Evolutionary conservation across 768 basidiomycete genomes (phyloP).

Genomic region (Tricholoma furcatifolium): DNA sequence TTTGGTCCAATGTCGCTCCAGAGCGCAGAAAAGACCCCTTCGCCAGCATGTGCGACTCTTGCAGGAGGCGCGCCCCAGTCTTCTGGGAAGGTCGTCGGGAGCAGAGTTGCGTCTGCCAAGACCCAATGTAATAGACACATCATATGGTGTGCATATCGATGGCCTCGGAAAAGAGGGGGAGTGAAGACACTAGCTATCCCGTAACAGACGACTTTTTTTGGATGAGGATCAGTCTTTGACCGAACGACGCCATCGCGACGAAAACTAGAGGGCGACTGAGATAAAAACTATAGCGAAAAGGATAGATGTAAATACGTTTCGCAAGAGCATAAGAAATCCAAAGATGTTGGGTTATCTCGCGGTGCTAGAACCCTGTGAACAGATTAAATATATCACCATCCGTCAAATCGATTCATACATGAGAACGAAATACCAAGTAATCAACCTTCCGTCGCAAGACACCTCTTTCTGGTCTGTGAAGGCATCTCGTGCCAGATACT

Average conservation of each 20-base stretch:
- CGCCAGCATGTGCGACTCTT: conserved; percentile 29
- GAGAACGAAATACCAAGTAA: conserved; percentile 3
- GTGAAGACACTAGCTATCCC: conserved; percentile 60
- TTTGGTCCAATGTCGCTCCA: conserved; percentile 51
- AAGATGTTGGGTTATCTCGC: conserved; percentile 43
- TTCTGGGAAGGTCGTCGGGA: conserved; percentile 25
- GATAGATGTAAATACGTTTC: conserved; percentile 48
- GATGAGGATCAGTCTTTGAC: conserved; percentile 7
- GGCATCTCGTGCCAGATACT: conserved; percentile 43
- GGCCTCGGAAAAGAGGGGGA: conserved; percentile 43
- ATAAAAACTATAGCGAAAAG: background rate
- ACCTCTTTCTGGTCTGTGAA: conserved; percentile 41
- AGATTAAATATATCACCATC: background rate
- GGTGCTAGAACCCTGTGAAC: conserved; percentile 55
- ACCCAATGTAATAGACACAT: conserved; percentile 65
- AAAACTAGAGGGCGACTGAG: conserved; percentile 20
- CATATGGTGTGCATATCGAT: conserved; percentile 62
- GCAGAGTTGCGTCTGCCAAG: conserved; percentile 31
- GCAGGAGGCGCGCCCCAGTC: conserved; percentile 48
- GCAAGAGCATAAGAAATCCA: conserved; percentile 60
- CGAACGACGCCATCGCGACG: conserved; percentile 30
- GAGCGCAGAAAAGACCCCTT: conserved; percentile 46
- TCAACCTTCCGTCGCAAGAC: conserved; percentile 42
- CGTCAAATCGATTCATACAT: background rate
- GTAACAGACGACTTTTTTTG: conserved; percentile 42